phyloP scores from a whole-genome alignment of 2,329 filamentous ascomycete genomes.

The Diaporthe ampelina region DNA sequence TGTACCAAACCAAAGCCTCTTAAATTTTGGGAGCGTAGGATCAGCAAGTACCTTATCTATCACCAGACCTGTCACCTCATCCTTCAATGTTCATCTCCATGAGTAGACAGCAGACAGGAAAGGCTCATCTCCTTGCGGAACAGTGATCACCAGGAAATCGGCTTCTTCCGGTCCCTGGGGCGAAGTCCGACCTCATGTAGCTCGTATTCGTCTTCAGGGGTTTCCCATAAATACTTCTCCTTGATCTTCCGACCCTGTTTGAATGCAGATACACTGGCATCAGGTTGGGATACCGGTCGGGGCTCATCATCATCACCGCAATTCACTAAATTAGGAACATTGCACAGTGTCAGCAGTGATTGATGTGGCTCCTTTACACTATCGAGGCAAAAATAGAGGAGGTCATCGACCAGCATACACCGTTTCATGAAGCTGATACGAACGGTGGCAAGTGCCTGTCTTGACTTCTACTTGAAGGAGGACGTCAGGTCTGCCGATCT shows the following conservation, averaged over 20 bases:
- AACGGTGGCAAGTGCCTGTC: not conserved
- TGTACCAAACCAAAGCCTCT: not conserved
- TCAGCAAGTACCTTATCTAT: not conserved
- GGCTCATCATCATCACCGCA: not conserved
- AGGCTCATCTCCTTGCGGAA: too few relatives aligned
- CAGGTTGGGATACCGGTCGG: not conserved
- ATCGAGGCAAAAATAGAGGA: not conserved
- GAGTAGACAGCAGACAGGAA: not conserved
- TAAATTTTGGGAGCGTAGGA: too few relatives aligned
- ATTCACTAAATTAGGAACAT: not conserved
- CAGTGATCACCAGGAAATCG: not conserved
- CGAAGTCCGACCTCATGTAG: not conserved
- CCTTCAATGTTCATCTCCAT: not conserved
- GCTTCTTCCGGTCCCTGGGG: conserved; percentile 14
- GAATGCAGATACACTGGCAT: not conserved
- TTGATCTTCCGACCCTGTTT: not conserved
- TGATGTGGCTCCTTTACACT: not conserved
- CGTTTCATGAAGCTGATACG: not conserved
- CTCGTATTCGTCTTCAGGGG: not conserved
- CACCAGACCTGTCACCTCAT: not conserved
- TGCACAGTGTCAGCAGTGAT: not conserved
- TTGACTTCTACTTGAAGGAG: not conserved
- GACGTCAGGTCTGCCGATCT: too few relatives aligned
- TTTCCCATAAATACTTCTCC: not conserved
- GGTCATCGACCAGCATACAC: not conserved